These are phyloP conservation scores for Nymphaea colorata DNA, from an alignment of 164 flowering plant species.

Conservation along the genomic window DNA sequence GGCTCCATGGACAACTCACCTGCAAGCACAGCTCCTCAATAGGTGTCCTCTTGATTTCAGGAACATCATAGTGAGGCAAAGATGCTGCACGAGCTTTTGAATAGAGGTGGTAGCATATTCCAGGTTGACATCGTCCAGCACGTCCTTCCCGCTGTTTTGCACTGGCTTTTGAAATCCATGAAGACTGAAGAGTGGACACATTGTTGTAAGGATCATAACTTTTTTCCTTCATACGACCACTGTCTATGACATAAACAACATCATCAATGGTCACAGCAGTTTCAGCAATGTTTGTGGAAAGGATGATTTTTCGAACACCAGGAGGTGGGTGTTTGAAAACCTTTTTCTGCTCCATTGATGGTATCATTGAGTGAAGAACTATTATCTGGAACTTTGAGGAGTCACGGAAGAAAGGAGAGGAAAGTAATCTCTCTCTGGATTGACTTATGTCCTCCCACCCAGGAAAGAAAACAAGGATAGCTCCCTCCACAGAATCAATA, in stretches of 20 bases:
- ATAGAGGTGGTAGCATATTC: slow-evolving; percentile 89
- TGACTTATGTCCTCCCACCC: slow-evolving; percentile 96
- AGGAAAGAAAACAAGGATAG: slow-evolving; percentile 86
- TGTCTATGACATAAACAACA: slow-evolving; percentile 89
- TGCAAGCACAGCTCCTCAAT: slow-evolving; percentile 93
- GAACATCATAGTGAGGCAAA: slow-evolving; percentile 71
- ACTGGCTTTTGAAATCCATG: slow-evolving; percentile 96
- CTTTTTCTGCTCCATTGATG: slow-evolving; percentile 78
- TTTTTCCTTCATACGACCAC: slow-evolving; percentile 95
- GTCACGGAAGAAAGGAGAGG: slow-evolving; percentile 49
- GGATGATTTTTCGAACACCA: slow-evolving; percentile 87
- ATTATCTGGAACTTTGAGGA: slow-evolving; percentile 52
- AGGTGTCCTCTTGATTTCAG: slow-evolving; percentile 90
- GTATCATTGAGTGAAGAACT: slow-evolving; percentile 89
- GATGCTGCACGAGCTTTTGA: slow-evolving; percentile 68
- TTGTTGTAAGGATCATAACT: slow-evolving; percentile 91
- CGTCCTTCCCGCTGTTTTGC: slow-evolving; percentile 93
- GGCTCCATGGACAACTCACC: slow-evolving; percentile 26
- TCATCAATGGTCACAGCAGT: slow-evolving; percentile 91
- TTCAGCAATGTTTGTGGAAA: slow-evolving; percentile 97
- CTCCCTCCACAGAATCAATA: slow-evolving; percentile 75
- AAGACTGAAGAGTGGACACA: slow-evolving; percentile 88
- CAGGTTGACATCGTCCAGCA: slow-evolving; percentile 96
- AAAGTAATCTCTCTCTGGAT: slow-evolving; percentile 37
- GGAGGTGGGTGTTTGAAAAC: slow-evolving; percentile 58